phyloP scores from a whole-genome alignment of 225 moss, liverwort and hornwort genomes.

The Asterella californica region DNA sequence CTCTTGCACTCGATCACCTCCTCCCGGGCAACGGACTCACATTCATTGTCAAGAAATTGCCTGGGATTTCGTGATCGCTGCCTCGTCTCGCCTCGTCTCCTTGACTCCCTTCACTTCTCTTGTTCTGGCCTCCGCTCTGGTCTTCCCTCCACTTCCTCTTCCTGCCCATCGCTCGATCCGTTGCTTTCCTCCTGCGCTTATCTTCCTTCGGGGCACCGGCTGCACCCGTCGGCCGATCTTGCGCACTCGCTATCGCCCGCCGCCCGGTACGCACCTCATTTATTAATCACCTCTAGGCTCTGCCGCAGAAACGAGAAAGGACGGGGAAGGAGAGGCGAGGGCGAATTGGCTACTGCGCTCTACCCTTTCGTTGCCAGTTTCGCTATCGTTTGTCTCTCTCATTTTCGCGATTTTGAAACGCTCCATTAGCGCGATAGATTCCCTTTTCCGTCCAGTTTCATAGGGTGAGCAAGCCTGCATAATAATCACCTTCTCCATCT shows the following conservation, averaged over 20 bases:
- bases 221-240: constrained; percentile 10
- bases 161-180: not conserved
- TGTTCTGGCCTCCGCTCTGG: not conserved
- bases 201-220: constrained; percentile 10
- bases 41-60: constrained; percentile 1
- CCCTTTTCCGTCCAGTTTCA: not conserved
- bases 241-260: not conserved
- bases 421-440: not conserved
- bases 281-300: not conserved
- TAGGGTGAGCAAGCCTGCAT: too few relatives aligned
- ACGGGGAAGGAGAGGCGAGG: not conserved
- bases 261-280: not conserved
- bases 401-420: not conserved
- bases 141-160: too few relatives aligned
- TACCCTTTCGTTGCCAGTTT: not conserved
- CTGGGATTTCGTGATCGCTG: constrained; percentile 13
- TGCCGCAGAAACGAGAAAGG: not conserved
- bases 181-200: not conserved
- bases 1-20: constrained; percentile 1
- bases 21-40: not conserved
- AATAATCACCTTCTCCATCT: too few relatives aligned
- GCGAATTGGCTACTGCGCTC: not conserved
- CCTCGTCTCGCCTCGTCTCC: not conserved
- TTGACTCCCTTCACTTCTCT: not conserved
- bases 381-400: not conserved